Evolutionary conservation across 1,284 basidiomycete genomes (phyloP).

Genomic region (Tremellales sp.): DNA sequence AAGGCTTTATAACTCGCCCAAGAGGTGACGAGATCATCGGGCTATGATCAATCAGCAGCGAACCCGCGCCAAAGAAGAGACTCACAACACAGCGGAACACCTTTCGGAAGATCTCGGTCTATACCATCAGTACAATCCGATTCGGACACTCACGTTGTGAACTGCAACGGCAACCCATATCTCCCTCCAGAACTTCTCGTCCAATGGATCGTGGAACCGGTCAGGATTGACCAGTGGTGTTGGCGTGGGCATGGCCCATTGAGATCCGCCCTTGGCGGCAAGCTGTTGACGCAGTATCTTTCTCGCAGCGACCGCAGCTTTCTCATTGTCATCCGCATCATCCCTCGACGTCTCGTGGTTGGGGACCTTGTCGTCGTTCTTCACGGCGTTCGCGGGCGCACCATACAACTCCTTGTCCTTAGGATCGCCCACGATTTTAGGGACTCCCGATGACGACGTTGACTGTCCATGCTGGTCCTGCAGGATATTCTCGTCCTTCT

Average conservation of each 20-base stretch:
- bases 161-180: conserved; percentile 80
- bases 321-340: conserved; percentile 57
- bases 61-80: not conserved
- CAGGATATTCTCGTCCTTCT: conserved; percentile 18
- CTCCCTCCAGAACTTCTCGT: conserved; percentile 79
- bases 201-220: conserved; percentile 81
- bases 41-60: conserved; percentile 39
- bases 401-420: conserved; percentile 43
- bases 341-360: conserved; percentile 33
- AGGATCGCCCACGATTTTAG: conserved; percentile 39
- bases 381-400: conserved; percentile 58
- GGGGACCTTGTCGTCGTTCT: conserved; percentile 48
- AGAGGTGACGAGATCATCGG: conserved; percentile 83
- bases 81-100: conserved; percentile 75
- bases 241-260: conserved; percentile 56
- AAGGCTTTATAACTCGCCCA: conserved; percentile 96
- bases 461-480: conserved; percentile 20
- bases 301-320: conserved; percentile 54
- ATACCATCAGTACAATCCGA: not conserved
- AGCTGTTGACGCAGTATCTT: conserved; percentile 58
- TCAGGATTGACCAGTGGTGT: conserved; percentile 69
- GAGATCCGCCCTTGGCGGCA: conserved; percentile 53
- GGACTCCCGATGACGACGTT: conserved; percentile 18
- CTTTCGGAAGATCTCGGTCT: conserved; percentile 91
- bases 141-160: conserved; percentile 65